Conservation (phyloP, 2,329 filamentous ascomycete genomes). For the Trichothecium roseum region DNA sequence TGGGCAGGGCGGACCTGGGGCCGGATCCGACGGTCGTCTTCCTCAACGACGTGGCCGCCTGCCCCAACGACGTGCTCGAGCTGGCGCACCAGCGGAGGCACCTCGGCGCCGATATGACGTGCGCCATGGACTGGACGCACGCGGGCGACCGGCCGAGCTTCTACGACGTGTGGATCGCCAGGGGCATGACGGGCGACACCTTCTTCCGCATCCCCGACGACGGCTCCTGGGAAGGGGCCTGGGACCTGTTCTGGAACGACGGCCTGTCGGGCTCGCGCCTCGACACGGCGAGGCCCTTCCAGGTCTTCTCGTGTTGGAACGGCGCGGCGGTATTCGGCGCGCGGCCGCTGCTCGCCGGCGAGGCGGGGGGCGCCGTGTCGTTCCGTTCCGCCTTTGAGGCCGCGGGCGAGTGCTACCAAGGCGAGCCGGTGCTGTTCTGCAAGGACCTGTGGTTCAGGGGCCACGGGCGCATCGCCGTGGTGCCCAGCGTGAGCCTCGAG, state of each 20-base stretch:
- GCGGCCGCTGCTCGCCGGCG: slow-evolving; percentile 29
- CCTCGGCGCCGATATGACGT: slow-evolving; percentile 44
- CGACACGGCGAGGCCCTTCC: slow-evolving; percentile 33
- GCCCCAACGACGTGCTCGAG: slow-evolving; percentile 46
- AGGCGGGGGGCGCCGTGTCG: slow-evolving; percentile 15
- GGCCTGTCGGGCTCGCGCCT: slow-evolving; percentile 21
- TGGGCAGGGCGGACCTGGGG: slow-evolving; percentile 14
- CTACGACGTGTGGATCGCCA: slow-evolving; percentile 47
- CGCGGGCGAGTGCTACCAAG: slow-evolving; percentile 4
- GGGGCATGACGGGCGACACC: slow-evolving; percentile 38
- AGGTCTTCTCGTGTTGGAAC: slow-evolving; percentile 54
- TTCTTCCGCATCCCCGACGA: slow-evolving; percentile 44
- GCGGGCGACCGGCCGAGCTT: slow-evolving; percentile 34
- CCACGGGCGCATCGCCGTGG: slow-evolving; percentile 41
- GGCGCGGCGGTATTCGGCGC: slow-evolving; percentile 40
- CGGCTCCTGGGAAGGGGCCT: slow-evolving; percentile 36
- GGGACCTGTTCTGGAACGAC: slow-evolving; percentile 44
- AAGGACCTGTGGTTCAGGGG: slow-evolving; percentile 27
- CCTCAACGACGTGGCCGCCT: slow-evolving; percentile 42
- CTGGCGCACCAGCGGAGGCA: slow-evolving; percentile 34
- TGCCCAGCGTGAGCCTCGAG: slow-evolving; percentile 45
- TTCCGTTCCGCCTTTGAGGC: slow-evolving; percentile 27
- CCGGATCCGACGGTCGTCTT: slow-evolving; percentile 36
- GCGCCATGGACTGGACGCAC: slow-evolving; percentile 48
- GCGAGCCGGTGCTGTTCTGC: slow-evolving; percentile 29